A percentile compares a stretch with the other conserved stretches of the same genome.
These are phyloP conservation scores for Russula lepida DNA, from an alignment of 768 basidiomycete species.

Conservation along the genomic window DNA sequence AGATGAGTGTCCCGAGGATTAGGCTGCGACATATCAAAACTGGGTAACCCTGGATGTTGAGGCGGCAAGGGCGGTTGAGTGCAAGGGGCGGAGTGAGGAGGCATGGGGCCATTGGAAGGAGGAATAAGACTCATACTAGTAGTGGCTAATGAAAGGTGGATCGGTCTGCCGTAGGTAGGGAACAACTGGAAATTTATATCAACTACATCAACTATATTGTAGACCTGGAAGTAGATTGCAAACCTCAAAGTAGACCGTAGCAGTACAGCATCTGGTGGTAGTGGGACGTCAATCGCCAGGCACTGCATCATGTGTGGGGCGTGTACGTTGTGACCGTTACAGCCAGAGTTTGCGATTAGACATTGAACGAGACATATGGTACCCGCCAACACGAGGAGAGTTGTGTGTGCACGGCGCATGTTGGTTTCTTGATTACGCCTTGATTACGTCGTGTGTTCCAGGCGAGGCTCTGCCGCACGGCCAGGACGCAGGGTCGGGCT, in stretches of 20 bases:
- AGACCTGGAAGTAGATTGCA: too few species aligned
- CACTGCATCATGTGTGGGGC: background rate
- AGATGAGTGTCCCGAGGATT: background rate
- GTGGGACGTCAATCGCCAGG: background rate
- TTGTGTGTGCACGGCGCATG: background rate
- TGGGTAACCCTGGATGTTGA: background rate
- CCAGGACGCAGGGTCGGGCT: background rate
- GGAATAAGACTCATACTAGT: slow-evolving; percentile 3
- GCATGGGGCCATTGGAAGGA: background rate
- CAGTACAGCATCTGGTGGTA: background rate
- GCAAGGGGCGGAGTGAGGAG: background rate
- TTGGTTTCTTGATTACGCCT: background rate
- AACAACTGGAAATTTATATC: background rate
- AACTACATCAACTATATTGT: too few species aligned
- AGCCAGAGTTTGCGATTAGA: background rate
- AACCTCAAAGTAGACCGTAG: background rate
- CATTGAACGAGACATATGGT: background rate
- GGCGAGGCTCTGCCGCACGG: background rate
- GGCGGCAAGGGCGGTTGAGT: background rate
- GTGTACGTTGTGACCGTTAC: background rate
- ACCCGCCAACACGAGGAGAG: background rate
- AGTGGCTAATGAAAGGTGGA: background rate
- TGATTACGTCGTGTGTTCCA: background rate
- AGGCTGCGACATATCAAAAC: background rate
- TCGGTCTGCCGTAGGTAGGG: background rate